Evolutionary conservation across 257 asterid species (phyloP).

Genomic region (Eucommia ulmoides): DNA sequence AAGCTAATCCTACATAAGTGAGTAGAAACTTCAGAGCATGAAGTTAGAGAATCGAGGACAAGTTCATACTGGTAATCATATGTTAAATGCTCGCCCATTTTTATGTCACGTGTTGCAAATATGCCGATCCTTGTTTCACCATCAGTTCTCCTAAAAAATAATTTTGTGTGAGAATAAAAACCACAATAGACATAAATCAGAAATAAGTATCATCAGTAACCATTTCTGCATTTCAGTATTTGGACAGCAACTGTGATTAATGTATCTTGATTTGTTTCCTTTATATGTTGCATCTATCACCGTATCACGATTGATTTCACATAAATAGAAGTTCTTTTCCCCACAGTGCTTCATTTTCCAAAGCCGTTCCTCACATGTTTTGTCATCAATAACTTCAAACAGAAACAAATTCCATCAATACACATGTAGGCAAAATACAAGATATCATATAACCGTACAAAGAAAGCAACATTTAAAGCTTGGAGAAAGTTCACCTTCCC

Average conservation of each 20-base stretch:
- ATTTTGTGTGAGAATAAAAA: constrained; percentile 9
- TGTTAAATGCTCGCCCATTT: constrained; percentile 83
- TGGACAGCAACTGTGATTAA: constrained; percentile 94
- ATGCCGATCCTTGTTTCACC: constrained; percentile 96
- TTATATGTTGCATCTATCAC: constrained; percentile 97
- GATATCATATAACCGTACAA: background rate
- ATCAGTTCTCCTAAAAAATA: constrained; percentile 65
- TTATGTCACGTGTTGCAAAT: constrained; percentile 77
- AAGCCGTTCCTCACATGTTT: constrained; percentile 93
- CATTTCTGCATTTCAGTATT: constrained; percentile 99
- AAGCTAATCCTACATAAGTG: background rate
- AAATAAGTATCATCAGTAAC: constrained; percentile 25
- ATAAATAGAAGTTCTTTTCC: constrained; percentile 82
- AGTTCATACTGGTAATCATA: constrained; percentile 89
- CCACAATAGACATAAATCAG: constrained; percentile 2
- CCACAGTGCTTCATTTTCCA: constrained; percentile 96
- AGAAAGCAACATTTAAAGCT: constrained; percentile 2
- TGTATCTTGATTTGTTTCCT: constrained; percentile 95
- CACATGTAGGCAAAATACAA: background rate
- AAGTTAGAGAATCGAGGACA: background rate
- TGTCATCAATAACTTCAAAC: constrained; percentile 84
- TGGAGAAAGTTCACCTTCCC: constrained; percentile 56
- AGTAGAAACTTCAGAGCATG: background rate
- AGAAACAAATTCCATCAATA: constrained; percentile 8
- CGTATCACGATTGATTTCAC: constrained; percentile 91